Conservation (phyloP, 768 basidiomycete genomes). For the Tricholoma hemisulphureum region DNA sequence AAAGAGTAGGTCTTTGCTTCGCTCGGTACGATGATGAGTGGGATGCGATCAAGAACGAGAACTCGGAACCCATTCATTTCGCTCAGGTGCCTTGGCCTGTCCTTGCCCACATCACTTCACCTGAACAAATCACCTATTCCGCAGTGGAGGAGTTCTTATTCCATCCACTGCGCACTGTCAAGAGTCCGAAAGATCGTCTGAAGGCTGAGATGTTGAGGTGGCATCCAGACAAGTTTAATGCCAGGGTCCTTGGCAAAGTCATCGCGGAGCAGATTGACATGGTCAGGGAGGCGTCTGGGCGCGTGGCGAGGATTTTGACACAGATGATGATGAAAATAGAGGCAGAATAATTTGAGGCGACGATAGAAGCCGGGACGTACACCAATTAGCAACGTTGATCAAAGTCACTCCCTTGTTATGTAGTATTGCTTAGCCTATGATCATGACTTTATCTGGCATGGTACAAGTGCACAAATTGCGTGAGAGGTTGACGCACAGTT, state of each 20-base stretch:
- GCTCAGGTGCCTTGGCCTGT: constrained; percentile 46
- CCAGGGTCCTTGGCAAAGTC: constrained; percentile 35
- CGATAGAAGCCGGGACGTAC: neutral
- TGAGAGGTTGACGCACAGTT: too few relatives aligned
- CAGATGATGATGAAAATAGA: constrained; percentile 18
- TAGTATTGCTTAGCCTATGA: neutral
- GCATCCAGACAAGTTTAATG: constrained; percentile 56
- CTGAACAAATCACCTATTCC: constrained; percentile 34
- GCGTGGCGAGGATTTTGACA: constrained; percentile 42
- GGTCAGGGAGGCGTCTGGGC: constrained; percentile 37
- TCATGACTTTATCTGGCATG: too few relatives aligned
- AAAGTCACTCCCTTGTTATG: neutral
- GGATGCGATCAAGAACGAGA: constrained; percentile 28
- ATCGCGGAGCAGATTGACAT: constrained; percentile 27
- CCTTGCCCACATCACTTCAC: constrained; percentile 18
- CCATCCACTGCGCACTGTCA: constrained; percentile 33
- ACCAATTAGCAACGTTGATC: neutral
- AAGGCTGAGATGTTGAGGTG: constrained; percentile 49
- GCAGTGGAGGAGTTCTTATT: constrained; percentile 40
- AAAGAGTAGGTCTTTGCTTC: neutral
- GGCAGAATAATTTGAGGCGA: neutral
- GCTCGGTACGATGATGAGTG: constrained; percentile 18
- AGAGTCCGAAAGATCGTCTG: constrained; percentile 34
- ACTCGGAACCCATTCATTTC: constrained; percentile 21
- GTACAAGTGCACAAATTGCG: too few relatives aligned